Evolutionary conservation across 2,329 filamentous ascomycete species (phyloP).

Genomic region (Claviceps arundinis): DNA sequence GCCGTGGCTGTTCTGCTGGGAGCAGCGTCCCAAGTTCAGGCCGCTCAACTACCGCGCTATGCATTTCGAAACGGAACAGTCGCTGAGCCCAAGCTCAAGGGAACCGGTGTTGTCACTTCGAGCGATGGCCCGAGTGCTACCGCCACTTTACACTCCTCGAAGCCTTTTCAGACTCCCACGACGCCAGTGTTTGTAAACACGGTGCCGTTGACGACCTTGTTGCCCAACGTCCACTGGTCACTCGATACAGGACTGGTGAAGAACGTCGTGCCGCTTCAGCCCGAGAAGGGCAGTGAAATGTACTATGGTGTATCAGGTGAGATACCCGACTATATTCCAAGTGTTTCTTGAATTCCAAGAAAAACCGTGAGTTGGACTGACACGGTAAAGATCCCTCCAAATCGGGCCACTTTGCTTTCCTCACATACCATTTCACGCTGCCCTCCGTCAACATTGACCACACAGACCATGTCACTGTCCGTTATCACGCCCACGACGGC

Average conservation of each 20-base stretch:
- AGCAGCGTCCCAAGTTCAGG: neutral
- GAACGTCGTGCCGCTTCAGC: conserved; percentile 13
- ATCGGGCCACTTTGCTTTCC: conserved; percentile 13
- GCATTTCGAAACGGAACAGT: neutral
- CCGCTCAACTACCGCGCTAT: neutral
- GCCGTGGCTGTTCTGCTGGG: conserved; percentile 3
- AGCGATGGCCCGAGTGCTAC: neutral
- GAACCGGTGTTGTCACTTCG: neutral
- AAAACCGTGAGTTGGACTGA: neutral
- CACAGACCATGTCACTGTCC: conserved; percentile 9
- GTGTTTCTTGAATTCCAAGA: no score
- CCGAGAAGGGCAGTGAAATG: conserved; percentile 11
- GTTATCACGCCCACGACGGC: conserved; percentile 2
- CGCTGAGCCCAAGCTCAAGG: neutral
- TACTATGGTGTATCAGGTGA: conserved; percentile 13
- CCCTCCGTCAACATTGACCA: conserved; percentile 20
- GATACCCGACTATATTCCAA: neutral
- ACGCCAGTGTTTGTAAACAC: conserved; percentile 2
- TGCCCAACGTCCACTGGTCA: conserved; percentile 13
- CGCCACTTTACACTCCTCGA: neutral
- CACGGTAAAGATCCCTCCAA: conserved; percentile 9
- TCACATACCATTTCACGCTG: conserved; percentile 14
- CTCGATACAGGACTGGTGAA: conserved; percentile 10
- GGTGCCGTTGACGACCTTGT: neutral
- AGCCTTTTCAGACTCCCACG: neutral